Evolutionary conservation across 2,329 filamentous ascomycete species (phyloP), one percentile per base, ranked within the genome.

Genomic region (Colletotrichum brevisporum): DNA sequence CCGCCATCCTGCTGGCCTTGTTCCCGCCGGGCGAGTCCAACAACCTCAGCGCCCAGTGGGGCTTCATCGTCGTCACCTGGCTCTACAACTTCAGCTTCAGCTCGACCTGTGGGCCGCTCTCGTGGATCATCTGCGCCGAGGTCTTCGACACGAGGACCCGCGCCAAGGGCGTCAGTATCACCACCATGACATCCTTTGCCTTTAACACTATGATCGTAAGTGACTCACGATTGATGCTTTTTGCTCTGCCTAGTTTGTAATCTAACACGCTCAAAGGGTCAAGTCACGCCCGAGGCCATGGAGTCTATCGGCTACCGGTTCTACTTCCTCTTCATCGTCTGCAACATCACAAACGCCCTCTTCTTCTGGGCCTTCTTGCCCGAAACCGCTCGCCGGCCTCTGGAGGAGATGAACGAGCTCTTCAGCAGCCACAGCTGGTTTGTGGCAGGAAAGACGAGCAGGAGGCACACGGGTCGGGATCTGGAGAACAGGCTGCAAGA

Each of bases 1-100:
- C 90, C 3, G 87, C 85, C 13, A 73, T 85, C 24, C 77, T 89
- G 8, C 73, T 79, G 78, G 78, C 84, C 45, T 73, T 78, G 39
- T 94, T 90, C 77, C 91, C 91, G 1, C 87, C 91, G 1, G 82
- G 85, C 2, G 78, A 78, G 54, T 81, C 83, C 63, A 79, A 77
- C 69, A 79, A 79, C 51, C 53, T 68, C 47, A 54, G 55, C 41
- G 63, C 55, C 2, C 63, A 65, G 24, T 93, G 91, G 90, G 91
- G 89, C 1, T 95, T 95, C 79, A 95, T 95, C 71, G 74, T 69
- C 47, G 84, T 88, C 73, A 95, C 92, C 1, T 94, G 92, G 92
- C 77, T 93, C 1, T 94, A 93, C 84, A 94, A 95, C 80, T 92
- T 94, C 82, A 91, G 86, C 47, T 94, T 94, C 83, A 90, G 86